phyloP scores from a whole-genome alignment of 2,329 filamentous ascomycete genomes.

The Amylocarpus encephaloides region DNA sequence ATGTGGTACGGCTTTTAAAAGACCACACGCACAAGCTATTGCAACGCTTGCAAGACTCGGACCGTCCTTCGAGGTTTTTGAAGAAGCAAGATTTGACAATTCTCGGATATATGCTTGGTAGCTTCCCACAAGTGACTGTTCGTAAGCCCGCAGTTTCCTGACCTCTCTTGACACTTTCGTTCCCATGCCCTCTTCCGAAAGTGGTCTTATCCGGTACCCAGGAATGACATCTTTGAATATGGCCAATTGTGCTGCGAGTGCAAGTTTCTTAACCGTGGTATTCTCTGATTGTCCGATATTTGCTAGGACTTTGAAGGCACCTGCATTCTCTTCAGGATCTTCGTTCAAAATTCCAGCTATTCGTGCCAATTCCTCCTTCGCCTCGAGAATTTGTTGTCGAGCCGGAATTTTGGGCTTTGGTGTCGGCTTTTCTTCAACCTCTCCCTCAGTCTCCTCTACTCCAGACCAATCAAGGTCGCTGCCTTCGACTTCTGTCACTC shows the following conservation, averaged over 20 bases:
- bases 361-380: conserved; percentile 87
- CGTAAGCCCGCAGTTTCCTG: conserved; percentile 71
- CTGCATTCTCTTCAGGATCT: conserved; percentile 83
- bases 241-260: conserved; percentile 77
- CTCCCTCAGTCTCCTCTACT: conserved; percentile 42
- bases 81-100: conserved; percentile 62
- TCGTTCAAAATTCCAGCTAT: conserved; percentile 79
- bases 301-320: conserved; percentile 70
- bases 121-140: conserved; percentile 76
- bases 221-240: conserved; percentile 96
- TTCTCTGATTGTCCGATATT: conserved; percentile 66
- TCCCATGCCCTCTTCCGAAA: conserved; percentile 65
- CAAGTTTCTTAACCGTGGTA: conserved; percentile 73
- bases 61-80: conserved; percentile 37
- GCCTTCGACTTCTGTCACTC: conserved; percentile 49
- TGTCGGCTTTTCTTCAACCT: conserved; percentile 43
- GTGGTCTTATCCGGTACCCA: conserved; percentile 85
- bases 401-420: conserved; percentile 61
- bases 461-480: conserved; percentile 60
- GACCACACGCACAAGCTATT: conserved; percentile 75
- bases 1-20: conserved; percentile 79
- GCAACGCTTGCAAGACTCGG: conserved; percentile 64
- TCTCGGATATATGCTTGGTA: conserved; percentile 82
- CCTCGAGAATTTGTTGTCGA: conserved; percentile 73
- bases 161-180: conserved; percentile 91